Percentiles rank a stretch among this genome's conserved stretches.
These are phyloP conservation scores for Gonium pectorale DNA, from an alignment of 139 green algal genomes.

Conservation along the genomic window DNA sequence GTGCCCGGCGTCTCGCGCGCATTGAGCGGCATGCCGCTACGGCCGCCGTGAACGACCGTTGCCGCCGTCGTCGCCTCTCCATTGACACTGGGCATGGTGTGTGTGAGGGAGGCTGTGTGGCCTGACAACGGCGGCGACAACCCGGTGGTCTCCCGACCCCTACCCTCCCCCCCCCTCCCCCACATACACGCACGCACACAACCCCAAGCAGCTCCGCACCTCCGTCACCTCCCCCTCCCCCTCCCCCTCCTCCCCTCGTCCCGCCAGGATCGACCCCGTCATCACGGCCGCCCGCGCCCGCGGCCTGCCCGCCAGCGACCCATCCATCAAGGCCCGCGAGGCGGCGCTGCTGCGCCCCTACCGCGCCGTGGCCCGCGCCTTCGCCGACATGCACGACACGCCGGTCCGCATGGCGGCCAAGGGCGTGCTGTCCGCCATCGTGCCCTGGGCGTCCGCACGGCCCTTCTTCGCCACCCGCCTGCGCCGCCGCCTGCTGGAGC, in stretches of 20 bases:
- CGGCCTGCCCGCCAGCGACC: conserved; percentile 38
- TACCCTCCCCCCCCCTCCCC: neutral
- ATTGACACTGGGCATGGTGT: too few relatives aligned
- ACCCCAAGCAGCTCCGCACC: too few relatives aligned
- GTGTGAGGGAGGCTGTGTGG: too few relatives aligned
- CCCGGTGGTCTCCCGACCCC: neutral
- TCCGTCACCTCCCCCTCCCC: neutral
- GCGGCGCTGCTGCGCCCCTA: conserved; percentile 89
- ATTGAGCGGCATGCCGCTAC: too few relatives aligned
- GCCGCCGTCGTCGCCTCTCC: too few relatives aligned
- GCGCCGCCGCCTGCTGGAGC: conserved; percentile 79
- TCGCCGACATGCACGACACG: conserved; percentile 99
- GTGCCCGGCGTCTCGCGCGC: too few relatives aligned
- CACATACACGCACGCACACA: neutral
- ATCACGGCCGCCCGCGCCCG: conserved; percentile 68
- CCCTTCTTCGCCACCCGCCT: conserved; percentile 89
- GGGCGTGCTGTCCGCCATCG: conserved; percentile 38
- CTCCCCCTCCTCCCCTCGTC: neutral
- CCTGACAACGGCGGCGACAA: too few relatives aligned
- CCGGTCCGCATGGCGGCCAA: conserved; percentile 93
- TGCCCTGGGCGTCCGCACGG: conserved; percentile 66
- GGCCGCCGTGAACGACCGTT: too few relatives aligned
- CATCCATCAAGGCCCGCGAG: conserved; percentile 75
- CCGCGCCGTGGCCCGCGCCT: conserved; percentile 80
- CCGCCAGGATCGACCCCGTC: conserved; percentile 77